These are phyloP conservation scores for Tricholoma terreum DNA, from an alignment of 768 basidiomycete genomes.

Conservation along the genomic window DNA sequence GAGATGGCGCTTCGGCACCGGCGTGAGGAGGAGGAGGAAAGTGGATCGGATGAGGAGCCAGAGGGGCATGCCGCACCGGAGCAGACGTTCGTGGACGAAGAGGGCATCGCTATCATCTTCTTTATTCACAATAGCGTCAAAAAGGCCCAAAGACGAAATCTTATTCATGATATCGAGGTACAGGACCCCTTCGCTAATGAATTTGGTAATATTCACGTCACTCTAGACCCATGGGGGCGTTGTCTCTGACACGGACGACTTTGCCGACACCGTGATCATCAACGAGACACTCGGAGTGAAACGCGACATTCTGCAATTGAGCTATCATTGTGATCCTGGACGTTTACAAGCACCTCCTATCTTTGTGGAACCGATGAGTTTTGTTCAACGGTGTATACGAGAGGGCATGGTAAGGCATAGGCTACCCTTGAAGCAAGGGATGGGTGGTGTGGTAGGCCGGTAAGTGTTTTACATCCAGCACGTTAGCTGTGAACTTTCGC, in stretches of 20 bases:
- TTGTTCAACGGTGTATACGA: conserved; percentile 14
- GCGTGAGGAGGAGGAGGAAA: conserved; percentile 9
- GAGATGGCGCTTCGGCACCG: neutral
- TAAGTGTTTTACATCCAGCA: neutral
- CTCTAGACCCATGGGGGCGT: conserved; percentile 20
- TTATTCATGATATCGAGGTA: conserved; percentile 35
- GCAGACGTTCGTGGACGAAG: conserved; percentile 17
- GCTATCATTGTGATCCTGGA: conserved; percentile 17
- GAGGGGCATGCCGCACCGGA: neutral
- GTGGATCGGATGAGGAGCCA: conserved; percentile 1
- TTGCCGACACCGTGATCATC: conserved; percentile 24
- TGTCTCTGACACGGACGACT: conserved; percentile 7
- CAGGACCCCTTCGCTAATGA: neutral
- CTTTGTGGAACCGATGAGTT: conserved; percentile 20
- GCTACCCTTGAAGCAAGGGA: conserved; percentile 7
- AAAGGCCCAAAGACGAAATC: conserved; percentile 8
- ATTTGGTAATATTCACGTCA: neutral
- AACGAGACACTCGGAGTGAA: conserved; percentile 12
- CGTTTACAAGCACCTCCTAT: neutral
- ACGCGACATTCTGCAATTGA: conserved; percentile 10
- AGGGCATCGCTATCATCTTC: conserved; percentile 29
- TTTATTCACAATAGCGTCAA: conserved; percentile 33
- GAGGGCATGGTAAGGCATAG: conserved; percentile 9
- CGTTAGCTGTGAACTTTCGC: neutral
- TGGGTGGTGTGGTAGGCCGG: conserved; percentile 15